Evolutionary conservation across 306 rosid species (phyloP).

Genomic region (Corylus avellana): DNA sequence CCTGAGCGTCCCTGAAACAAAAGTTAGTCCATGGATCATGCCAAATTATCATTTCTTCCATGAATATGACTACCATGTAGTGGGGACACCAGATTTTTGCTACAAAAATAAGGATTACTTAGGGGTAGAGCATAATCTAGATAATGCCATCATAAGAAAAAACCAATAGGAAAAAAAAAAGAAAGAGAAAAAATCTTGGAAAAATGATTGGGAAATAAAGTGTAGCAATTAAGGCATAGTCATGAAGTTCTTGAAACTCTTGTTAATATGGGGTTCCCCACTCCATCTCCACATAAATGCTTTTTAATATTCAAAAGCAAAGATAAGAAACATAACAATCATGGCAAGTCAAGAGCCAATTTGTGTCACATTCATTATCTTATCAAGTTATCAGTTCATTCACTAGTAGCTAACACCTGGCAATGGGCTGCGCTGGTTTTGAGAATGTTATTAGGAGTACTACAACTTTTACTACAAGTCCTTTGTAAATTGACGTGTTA

Average conservation of each 20-base stretch:
- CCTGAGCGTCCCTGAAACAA: too few species aligned
- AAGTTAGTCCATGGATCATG: neutral
- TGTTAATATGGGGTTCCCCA: constrained; percentile 10
- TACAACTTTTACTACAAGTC: too few species aligned
- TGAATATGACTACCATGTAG: neutral
- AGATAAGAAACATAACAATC: constrained; percentile 3
- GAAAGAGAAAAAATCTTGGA: neutral
- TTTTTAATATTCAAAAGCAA: constrained; percentile 1
- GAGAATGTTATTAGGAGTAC: too few species aligned
- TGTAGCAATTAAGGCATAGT: neutral
- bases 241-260: constrained; percentile 4
- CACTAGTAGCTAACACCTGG: constrained; percentile 17
- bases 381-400: constrained; percentile 32
- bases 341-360: constrained; percentile 34
- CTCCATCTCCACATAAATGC: constrained; percentile 9
- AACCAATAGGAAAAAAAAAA: neutral
- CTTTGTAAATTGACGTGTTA: too few species aligned
- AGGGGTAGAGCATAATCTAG: neutral
- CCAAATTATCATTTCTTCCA: neutral
- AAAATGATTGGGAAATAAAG: neutral
- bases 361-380: constrained; percentile 18
- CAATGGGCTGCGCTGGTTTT: neutral
- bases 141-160: neutral
- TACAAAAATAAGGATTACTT: neutral
- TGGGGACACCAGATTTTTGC: too few species aligned